Evolutionary conservation across 1,284 basidiomycete genomes (phyloP), one percentile per base, ranked within the genome.

Genomic region (Cryptococcus sp.): DNA sequence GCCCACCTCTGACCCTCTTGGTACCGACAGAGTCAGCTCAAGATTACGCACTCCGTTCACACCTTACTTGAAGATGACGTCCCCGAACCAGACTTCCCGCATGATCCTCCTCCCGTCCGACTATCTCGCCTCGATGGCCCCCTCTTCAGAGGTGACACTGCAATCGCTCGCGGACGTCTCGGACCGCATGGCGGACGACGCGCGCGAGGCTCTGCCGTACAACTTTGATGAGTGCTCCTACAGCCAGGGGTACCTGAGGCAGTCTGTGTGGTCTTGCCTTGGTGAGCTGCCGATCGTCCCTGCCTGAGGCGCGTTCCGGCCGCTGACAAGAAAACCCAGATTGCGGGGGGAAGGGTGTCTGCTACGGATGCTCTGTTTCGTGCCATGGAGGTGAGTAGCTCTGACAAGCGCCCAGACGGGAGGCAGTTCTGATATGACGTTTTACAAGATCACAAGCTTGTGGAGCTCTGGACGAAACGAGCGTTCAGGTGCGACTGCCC

Each of bases 261-360:
- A 78, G 55, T 56, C 61, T 28, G 67, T 78, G 5, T 78, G 72
- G 72, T 66, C 66, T n/a, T 78, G 76, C 52, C 56, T 73, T 28
- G 73, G 67, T 76, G 56, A 52, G 69, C 42, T 51, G 4, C 28
- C 4, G 28, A 33, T 4, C 9, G n/a, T 33, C 5, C 5, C 28
- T 33, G 9, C 5, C 4, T 33, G 9, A 5, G 28, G 5, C 28
- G 4, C 28, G 28, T 33, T 33, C 9, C 5, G 5, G 9, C 28
- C 4, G 28, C 28, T 33, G 28, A 33, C 28, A 33, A 9, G 9
- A 9, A 33, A n/a, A n/a, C n/a, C 28, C 47, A 64, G 53, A 77
- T 76, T 58, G 71, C 74, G 18, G 78, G 75, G 16, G 70, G 70
- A 55, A 65, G 69, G 60, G 65, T 88, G 54, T 77, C 0, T 78